These are phyloP conservation scores for Coprinellus micaceus DNA, from an alignment of 768 basidiomycete genomes.

Conservation along the genomic window DNA sequence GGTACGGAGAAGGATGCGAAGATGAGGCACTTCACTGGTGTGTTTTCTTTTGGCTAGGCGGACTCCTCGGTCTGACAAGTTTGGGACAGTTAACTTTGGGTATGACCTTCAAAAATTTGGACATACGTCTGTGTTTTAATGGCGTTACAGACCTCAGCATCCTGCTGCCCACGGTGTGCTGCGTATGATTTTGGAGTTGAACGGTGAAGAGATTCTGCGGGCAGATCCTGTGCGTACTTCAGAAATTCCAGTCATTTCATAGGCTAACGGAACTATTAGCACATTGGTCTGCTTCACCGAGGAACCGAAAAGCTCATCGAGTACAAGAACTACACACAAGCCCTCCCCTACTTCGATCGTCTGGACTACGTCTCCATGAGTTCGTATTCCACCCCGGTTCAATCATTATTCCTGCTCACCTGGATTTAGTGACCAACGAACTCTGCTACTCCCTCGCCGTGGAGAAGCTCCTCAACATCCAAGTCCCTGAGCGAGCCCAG, in stretches of 20 bases:
- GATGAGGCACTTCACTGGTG: conserved; percentile 93
- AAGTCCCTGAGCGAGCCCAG: conserved; percentile 94
- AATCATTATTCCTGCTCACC: conserved; percentile 3
- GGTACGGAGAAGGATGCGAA: conserved; percentile 68
- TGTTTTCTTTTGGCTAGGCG: conserved; percentile 19
- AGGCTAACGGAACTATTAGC: conserved; percentile 38
- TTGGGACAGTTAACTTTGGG: conserved; percentile 84
- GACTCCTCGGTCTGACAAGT: conserved; percentile 8
- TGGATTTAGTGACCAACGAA: conserved; percentile 88
- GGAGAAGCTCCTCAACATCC: conserved; percentile 95
- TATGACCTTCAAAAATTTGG: background rate
- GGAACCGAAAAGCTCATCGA: conserved; percentile 99
- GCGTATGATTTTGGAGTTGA: conserved; percentile 94
- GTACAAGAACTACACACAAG: conserved; percentile 97
- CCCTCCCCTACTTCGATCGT: conserved; percentile 97
- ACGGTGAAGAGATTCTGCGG: conserved; percentile 91
- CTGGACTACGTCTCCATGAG: conserved; percentile 99
- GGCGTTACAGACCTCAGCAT: conserved; percentile 76
- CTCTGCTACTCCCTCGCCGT: conserved; percentile 96
- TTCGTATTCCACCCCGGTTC: conserved; percentile 34
- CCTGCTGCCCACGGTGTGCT: conserved; percentile 98
- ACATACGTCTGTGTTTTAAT: conserved; percentile 2
- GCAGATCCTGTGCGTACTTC: conserved; percentile 66
- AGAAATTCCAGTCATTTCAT: background rate
- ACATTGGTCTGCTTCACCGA: conserved; percentile 93